These are phyloP conservation scores for Myxozyma melibiosi DNA, from an alignment of 805 yeast species.

Conservation along the genomic window DNA sequence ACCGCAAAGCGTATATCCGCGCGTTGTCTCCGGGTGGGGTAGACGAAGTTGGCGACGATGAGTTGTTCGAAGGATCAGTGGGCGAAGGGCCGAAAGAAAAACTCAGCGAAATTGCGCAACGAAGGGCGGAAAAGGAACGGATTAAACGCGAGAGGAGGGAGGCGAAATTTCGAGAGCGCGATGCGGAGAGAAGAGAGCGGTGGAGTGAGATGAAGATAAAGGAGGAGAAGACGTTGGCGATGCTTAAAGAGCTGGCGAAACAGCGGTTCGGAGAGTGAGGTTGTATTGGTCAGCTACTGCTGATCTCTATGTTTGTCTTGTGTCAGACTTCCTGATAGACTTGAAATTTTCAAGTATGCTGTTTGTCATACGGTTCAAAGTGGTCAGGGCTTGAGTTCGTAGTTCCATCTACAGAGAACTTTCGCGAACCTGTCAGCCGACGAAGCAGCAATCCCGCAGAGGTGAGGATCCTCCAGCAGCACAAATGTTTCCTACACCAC, in stretches of 20 bases:
- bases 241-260: conserved; percentile 27
- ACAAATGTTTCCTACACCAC: too few species aligned
- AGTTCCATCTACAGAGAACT: too few species aligned
- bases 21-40: conserved; percentile 25
- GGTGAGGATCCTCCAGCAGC: too few species aligned
- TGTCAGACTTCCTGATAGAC: too few species aligned
- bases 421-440: too few species aligned
- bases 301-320: too few species aligned
- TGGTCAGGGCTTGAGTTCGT: too few species aligned
- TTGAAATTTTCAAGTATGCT: too few species aligned
- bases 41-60: conserved; percentile 28
- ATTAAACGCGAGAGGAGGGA: conserved; percentile 24
- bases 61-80: conserved; percentile 14
- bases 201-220: conserved; percentile 26
- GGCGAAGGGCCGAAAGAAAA: conserved; percentile 9
- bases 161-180: conserved; percentile 24
- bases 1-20: conserved; percentile 16
- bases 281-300: too few species aligned
- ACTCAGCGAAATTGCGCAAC: conserved; percentile 22
- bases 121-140: conserved; percentile 23
- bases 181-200: conserved; percentile 29
- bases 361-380: too few species aligned
- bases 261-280: conserved; percentile 26
- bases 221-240: conserved; percentile 28
- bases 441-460: too few species aligned